Evolutionary conservation across 1,139 yeast species (phyloP), one percentile per base, ranked within the genome.

Genomic region (Hemisphaericaspora xylofermentans): DNA sequence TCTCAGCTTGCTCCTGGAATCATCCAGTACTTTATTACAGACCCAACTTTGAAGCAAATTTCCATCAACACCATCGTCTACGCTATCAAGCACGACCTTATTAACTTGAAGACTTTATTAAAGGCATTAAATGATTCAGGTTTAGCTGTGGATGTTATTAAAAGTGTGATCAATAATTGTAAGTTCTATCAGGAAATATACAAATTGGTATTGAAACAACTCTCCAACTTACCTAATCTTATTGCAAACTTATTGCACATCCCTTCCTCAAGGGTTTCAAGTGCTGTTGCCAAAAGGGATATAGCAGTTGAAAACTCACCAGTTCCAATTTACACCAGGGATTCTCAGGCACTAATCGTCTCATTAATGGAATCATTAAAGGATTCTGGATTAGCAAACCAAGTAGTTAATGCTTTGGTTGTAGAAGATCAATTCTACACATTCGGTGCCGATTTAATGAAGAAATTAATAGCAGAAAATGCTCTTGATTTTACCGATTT

Each of bases 321-420:
- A 35, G 43, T 41, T 13, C 31, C 36, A 15, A 18, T 43, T 14
- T 43, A 35, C 18, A 33, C 49, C 17, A 51, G 56, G 48, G 50
- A 56, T 33, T 48, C 46, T 6, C 44, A 49, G 35, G 53, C 49
- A 14, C 52, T 67, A 39, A 55, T 69, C 43, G 58, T 68, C 39
- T 58, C 63, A 43, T 66, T 71, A 54, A 62, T 71, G 70, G 74
- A 70, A 52, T 71, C 77, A 2, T 68, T 71, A 54, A 70, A 69
- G 56, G 48, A 61, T 43, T 71, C 76, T 24, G 76, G 76, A 39
- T 69, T 71, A 55, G 76, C 74, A 38, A 49, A 60, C 33, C 64
- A 62, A 38, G 75, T 71, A 43, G 74, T 71, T 39, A 54, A 63
- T 42, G 57, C 66, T 24, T 70, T 71, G 54, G 62, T 71, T 49